phyloP scores from a whole-genome alignment of 2,329 filamentous ascomycete genomes.

The Colletotrichum lupini region DNA sequence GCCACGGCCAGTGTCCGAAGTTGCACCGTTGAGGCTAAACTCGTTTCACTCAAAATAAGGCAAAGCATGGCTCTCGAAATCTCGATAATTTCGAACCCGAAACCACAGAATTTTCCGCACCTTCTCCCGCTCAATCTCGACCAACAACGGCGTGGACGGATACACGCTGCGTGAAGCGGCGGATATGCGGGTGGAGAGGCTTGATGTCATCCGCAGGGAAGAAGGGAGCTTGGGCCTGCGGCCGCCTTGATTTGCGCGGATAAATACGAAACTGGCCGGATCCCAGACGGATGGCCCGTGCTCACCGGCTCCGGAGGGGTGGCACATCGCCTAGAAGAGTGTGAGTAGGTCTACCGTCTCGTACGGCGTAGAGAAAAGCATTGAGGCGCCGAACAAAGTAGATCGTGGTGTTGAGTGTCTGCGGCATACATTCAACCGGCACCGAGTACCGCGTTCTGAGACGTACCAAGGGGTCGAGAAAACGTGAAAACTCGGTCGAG shows the following conservation, averaged over 20 bases:
- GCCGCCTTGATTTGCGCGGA: constrained; percentile 36
- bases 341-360: background rate
- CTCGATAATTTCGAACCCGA: background rate
- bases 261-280: constrained; percentile 33
- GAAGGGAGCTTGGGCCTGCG: constrained; percentile 31
- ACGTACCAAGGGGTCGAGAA: background rate
- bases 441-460: constrained; percentile 18
- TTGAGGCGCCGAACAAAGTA: background rate
- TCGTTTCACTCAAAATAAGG: background rate
- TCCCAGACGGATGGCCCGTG: constrained; percentile 21
- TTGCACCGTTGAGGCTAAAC: background rate
- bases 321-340: background rate
- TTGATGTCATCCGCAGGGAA: constrained; percentile 36
- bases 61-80: background rate
- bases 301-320: constrained; percentile 12
- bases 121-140: constrained; percentile 31
- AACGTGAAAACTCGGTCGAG: too few relatives aligned
- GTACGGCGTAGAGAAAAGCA: background rate
- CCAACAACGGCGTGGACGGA: constrained; percentile 22
- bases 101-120: constrained; percentile 16
- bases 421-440: constrained; percentile 24
- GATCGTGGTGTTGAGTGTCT: background rate
- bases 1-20: background rate
- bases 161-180: constrained; percentile 16
- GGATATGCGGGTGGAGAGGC: constrained; percentile 34